Evolutionary conservation across 495 filamentous ascomycete species (phyloP).

Genomic region (Penicillium roqueforti): DNA sequence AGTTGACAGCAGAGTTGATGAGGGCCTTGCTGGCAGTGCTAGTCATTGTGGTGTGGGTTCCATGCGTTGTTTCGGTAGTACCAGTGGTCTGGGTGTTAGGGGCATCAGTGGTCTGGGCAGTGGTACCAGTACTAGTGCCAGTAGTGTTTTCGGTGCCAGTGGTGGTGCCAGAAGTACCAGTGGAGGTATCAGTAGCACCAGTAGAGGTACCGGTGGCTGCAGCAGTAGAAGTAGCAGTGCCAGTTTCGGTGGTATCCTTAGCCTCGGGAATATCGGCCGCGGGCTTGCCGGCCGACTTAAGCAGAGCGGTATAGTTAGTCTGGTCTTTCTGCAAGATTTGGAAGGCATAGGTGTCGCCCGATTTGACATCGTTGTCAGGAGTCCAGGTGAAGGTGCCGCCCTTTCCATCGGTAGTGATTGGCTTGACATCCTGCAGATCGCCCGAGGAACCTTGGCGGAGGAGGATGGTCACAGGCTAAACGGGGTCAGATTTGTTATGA

Average conservation of each 20-base stretch:
- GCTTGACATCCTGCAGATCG: slow-evolving; percentile 39
- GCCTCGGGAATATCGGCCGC: slow-evolving; percentile 16
- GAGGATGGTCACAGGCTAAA: slow-evolving; percentile 40
- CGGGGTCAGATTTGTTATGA: background rate
- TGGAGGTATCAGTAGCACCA: slow-evolving; percentile 11
- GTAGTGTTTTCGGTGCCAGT: slow-evolving; percentile 7
- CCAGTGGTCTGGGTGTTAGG: background rate
- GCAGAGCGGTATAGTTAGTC: slow-evolving; percentile 45
- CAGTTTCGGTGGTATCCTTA: slow-evolving; percentile 13
- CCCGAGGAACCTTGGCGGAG: slow-evolving; percentile 40
- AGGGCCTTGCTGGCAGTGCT: slow-evolving; percentile 16
- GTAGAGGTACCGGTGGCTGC: slow-evolving; percentile 7
- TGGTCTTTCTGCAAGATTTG: slow-evolving; percentile 41
- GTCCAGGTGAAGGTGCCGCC: slow-evolving; percentile 42
- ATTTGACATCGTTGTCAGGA: slow-evolving; percentile 32
- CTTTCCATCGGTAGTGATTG: slow-evolving; percentile 33
- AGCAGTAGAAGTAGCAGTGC: slow-evolving; percentile 6
- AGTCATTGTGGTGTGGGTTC: background rate
- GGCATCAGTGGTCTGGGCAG: slow-evolving; percentile 1
- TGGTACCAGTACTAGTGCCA: no score
- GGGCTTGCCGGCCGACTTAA: slow-evolving; percentile 25
- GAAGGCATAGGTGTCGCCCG: slow-evolving; percentile 43
- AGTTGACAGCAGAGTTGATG: slow-evolving; percentile 16
- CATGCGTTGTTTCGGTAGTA: background rate
- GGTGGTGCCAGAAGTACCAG: slow-evolving; percentile 1